phyloP scores from a whole-genome alignment of 2,329 filamentous ascomycete genomes.

The Nigrospora sphaerica region DNA sequence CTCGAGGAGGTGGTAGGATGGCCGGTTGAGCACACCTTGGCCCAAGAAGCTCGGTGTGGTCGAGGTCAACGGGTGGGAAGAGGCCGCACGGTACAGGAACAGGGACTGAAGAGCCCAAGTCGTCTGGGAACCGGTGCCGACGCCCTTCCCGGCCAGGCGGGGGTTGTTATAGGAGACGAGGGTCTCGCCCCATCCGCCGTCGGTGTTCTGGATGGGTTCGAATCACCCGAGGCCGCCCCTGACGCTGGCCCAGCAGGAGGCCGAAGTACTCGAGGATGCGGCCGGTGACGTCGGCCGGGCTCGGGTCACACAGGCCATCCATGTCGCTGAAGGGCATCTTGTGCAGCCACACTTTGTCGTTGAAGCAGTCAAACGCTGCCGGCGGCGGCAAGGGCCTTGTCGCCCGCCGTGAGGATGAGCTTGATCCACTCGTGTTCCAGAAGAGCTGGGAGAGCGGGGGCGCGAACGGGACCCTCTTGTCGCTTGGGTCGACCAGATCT shows the following conservation, averaged over 20 bases:
- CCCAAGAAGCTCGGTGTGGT: no score
- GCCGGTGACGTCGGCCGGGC: slow-evolving; percentile 23
- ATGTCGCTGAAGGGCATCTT: slow-evolving; percentile 29
- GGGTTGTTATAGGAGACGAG: neutral
- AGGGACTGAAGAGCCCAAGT: neutral
- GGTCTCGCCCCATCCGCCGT: neutral
- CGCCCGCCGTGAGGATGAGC: neutral
- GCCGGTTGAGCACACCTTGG: no score
- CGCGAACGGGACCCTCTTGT: slow-evolving; percentile 3
- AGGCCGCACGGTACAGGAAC: neutral
- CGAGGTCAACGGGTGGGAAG: no score
- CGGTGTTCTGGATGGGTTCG: neutral
- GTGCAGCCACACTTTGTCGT: slow-evolving; percentile 22
- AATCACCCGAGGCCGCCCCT: neutral
- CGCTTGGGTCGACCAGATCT: slow-evolving; percentile 19
- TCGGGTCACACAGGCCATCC: slow-evolving; percentile 24
- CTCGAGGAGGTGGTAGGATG: no score
- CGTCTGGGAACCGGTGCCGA: neutral
- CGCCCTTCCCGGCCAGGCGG: neutral
- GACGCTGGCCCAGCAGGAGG: neutral
- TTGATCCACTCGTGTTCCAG: neutral
- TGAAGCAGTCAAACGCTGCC: slow-evolving; percentile 22
- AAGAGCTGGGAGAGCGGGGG: neutral
- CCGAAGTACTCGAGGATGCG: slow-evolving; percentile 7
- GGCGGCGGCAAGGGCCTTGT: neutral